Percentiles rank a stretch among this genome's conserved stretches.
Evolutionary conservation across 2,329 filamentous ascomycete species (phyloP).

Genomic region (Ophiostoma pallidulum): DNA sequence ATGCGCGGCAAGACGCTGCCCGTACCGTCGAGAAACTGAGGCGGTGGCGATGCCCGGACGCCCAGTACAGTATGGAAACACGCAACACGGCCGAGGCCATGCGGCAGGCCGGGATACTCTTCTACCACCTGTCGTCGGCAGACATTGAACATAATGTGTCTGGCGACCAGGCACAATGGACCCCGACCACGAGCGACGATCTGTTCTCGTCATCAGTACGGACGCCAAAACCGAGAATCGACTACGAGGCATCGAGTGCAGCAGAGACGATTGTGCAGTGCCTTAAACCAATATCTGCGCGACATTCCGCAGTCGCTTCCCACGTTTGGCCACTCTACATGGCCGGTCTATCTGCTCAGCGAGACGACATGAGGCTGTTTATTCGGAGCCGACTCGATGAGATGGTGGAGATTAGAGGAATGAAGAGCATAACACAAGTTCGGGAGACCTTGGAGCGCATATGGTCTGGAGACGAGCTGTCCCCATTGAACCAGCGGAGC

Average conservation of each 20-base stretch:
- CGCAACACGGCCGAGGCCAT: slow-evolving; percentile 8
- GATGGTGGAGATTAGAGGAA: not conserved
- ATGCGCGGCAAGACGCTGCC: not conserved
- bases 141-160: too few relatives aligned
- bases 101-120: slow-evolving; percentile 4
- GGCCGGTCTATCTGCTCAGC: not conserved
- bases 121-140: not conserved
- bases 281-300: not conserved
- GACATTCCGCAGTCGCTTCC: slow-evolving; percentile 2
- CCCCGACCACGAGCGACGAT: too few relatives aligned
- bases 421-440: slow-evolving; percentile 1
- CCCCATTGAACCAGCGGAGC: too few relatives aligned
- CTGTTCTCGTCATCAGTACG: too few relatives aligned
- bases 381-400: not conserved
- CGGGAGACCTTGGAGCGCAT: not conserved
- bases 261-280: not conserved
- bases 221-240: too few relatives aligned
- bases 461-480: too few relatives aligned
- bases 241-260: not conserved
- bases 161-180: not conserved
- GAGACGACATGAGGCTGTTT: not conserved
- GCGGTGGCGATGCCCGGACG: slow-evolving; percentile 2
- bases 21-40: not conserved
- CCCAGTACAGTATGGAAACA: slow-evolving; percentile 1
- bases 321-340: slow-evolving; percentile 11